Percentiles rank a stretch among this genome's conserved stretches.
Evolutionary conservation across 495 filamentous ascomycete species (phyloP).

Genomic region (Penicillium egyptiacum): DNA sequence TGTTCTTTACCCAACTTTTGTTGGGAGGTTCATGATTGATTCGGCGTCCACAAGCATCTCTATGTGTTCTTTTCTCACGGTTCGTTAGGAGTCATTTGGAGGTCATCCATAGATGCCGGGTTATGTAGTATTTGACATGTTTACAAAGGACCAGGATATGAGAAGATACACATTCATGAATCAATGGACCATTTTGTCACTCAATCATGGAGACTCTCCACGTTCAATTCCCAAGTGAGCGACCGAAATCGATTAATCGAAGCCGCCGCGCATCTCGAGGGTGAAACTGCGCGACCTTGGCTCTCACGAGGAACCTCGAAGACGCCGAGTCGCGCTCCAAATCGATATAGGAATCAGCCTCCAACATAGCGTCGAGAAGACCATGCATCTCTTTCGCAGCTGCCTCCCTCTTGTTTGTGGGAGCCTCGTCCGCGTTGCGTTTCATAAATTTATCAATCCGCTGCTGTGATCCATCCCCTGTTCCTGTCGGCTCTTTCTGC

Average conservation of each 20-base stretch:
- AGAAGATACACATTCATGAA: conserved; percentile 17
- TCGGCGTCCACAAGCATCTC: conserved; percentile 26
- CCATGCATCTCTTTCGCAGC: conserved; percentile 66
- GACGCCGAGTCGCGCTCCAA: conserved; percentile 76
- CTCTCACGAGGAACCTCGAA: conserved; percentile 77
- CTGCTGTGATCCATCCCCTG: conserved; percentile 55
- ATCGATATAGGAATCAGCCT: conserved; percentile 65
- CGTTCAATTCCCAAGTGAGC: conserved; percentile 64
- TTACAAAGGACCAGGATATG: conserved; percentile 18
- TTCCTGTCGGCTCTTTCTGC: conserved; percentile 44
- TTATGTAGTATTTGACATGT: conserved; percentile 7
- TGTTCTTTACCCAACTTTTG: conserved; percentile 12
- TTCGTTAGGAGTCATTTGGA: neutral
- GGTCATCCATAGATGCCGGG: neutral
- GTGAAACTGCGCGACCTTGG: conserved; percentile 84
- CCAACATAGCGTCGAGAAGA: conserved; percentile 63
- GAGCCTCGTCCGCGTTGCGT: conserved; percentile 32
- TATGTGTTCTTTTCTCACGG: conserved; percentile 23
- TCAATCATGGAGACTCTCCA: conserved; percentile 11
- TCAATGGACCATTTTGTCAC: conserved; percentile 18
- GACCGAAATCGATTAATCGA: conserved; percentile 81
- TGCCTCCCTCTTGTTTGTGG: conserved; percentile 58
- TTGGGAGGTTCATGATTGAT: conserved; percentile 22
- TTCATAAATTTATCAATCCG: conserved; percentile 76
- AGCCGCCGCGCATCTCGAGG: conserved; percentile 75